Conservation (phyloP, 176 grass and related monocot genomes). For the Lolium perenne region DNA sequence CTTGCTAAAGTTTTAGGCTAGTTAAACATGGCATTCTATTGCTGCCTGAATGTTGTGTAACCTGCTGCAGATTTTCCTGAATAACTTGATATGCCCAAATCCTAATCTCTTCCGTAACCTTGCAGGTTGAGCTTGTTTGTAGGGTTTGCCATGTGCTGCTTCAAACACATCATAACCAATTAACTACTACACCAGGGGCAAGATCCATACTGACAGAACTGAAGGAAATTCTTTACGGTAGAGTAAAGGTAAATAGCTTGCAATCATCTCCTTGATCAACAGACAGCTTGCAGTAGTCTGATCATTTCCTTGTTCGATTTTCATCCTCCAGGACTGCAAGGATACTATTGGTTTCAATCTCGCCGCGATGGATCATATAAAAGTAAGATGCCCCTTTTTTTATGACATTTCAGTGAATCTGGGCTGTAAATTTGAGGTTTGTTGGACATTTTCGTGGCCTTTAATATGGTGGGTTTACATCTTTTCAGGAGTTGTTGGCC, state of each 20-base stretch:
- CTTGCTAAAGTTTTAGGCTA: not conserved
- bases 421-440: not conserved
- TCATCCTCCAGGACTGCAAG: constrained; percentile 65
- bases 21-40: not conserved
- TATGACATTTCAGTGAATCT: not conserved
- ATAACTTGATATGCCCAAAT: not conserved
- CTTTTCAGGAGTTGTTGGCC: constrained; percentile 64
- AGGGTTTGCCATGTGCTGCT: constrained; percentile 81
- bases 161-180: constrained; percentile 94
- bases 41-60: not conserved
- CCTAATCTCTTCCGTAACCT: constrained; percentile 31
- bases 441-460: not conserved
- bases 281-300: not conserved
- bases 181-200: constrained; percentile 64
- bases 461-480: not conserved
- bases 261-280: not conserved
- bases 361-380: constrained; percentile 87
- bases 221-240: constrained; percentile 68
- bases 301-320: not conserved
- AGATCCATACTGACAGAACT: constrained; percentile 72
- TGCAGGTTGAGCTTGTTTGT: constrained; percentile 91
- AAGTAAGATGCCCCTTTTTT: constrained; percentile 41
- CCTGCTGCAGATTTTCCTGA: not conserved
- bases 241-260: constrained; percentile 74
- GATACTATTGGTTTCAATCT: constrained; percentile 95